phyloP scores from a whole-genome alignment of 2,329 filamentous ascomycete species.

The Aureobasidium sp. region DNA sequence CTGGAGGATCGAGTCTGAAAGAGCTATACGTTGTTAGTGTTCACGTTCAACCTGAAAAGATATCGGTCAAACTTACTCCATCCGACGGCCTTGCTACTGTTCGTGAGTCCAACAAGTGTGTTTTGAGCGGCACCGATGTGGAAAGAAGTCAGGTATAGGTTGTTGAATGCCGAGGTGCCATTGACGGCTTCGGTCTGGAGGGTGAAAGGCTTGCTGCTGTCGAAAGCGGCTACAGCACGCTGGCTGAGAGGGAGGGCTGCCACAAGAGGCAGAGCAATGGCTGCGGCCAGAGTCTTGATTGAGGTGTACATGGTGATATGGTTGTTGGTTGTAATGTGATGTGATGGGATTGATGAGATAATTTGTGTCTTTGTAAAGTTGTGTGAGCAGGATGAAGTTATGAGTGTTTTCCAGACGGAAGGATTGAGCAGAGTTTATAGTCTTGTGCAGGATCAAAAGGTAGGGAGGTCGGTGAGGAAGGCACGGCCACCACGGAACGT shows the following conservation, averaged over 20 bases:
- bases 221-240: neutral
- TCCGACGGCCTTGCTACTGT: neutral
- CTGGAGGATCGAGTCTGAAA: neutral
- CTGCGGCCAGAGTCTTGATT: constrained; percentile 3
- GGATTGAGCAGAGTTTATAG: neutral
- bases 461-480: neutral
- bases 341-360: neutral
- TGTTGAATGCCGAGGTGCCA: neutral
- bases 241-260: neutral
- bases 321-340: too few relatives aligned
- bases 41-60: neutral
- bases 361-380: neutral
- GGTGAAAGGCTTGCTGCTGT: constrained; percentile 10
- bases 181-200: constrained; percentile 5
- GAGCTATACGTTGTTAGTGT: neutral
- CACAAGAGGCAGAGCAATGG: constrained; percentile 3
- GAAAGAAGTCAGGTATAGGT: neutral
- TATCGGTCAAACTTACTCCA: neutral
- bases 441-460: neutral
- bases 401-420: neutral
- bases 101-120: neutral
- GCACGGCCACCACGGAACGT: neutral
- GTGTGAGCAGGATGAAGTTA: neutral
- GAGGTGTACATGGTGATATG: neutral
- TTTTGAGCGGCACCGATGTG: constrained; percentile 1